Percentiles rank a stretch among this genome's conserved stretches.
phyloP scores from a whole-genome alignment of 495 filamentous ascomycete species.

The Penicillium longicatenatum region DNA sequence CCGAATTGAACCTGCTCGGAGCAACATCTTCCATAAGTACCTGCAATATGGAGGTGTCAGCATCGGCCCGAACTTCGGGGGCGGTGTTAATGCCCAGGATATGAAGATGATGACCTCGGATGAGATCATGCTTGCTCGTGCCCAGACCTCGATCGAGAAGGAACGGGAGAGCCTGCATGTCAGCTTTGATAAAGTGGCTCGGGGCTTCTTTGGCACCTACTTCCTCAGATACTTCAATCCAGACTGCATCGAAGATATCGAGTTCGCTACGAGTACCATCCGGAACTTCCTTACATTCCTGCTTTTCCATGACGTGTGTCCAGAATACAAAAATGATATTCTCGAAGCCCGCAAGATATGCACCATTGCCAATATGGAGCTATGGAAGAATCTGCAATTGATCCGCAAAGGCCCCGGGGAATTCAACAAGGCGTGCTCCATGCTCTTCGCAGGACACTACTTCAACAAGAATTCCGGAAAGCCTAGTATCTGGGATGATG shows the following conservation, averaged over 20 bases:
- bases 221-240: slow-evolving; percentile 48
- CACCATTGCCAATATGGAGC: slow-evolving; percentile 65
- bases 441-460: slow-evolving; percentile 57
- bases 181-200: slow-evolving; percentile 75
- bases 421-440: slow-evolving; percentile 71
- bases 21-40: slow-evolving; percentile 74
- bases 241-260: slow-evolving; percentile 60
- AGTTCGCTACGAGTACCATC: slow-evolving; percentile 59
- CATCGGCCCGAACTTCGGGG: slow-evolving; percentile 65
- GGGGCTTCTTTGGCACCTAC: slow-evolving; percentile 69
- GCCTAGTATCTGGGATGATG: background rate
- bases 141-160: slow-evolving; percentile 27
- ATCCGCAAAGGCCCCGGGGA: slow-evolving; percentile 60
- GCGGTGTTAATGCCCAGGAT: slow-evolving; percentile 55
- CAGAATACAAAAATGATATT: slow-evolving; percentile 61
- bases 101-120: slow-evolving; percentile 59
- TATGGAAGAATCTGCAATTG: slow-evolving; percentile 56
- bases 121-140: slow-evolving; percentile 56
- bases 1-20: slow-evolving; percentile 63
- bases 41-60: slow-evolving; percentile 83
- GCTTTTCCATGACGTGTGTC: slow-evolving; percentile 78
- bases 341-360: slow-evolving; percentile 67
- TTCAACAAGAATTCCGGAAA: slow-evolving; percentile 10
- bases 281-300: slow-evolving; percentile 90
- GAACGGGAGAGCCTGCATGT: slow-evolving; percentile 61